Conservation (phyloP, 1,284 basidiomycete genomes). For the Hypsizygus ulmarius region DNA sequence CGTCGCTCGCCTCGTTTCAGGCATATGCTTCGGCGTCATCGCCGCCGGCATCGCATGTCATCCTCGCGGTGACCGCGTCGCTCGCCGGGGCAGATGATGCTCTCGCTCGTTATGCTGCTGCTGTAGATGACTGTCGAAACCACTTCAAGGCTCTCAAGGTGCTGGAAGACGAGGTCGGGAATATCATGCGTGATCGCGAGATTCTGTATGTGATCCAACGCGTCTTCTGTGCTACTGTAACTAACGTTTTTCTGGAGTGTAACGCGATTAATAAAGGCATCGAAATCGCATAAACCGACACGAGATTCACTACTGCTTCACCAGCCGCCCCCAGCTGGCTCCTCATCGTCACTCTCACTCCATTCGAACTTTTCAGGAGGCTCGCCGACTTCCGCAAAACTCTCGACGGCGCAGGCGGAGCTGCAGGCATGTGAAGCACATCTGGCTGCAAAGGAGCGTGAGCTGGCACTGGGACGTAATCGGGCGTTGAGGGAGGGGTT, state of each 20-base stretch:
- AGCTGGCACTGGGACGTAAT: conserved; percentile 51
- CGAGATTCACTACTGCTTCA: conserved; percentile 30
- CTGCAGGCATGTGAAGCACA: conserved; percentile 76
- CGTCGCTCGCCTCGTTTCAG: conserved; percentile 63
- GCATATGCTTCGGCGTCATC: conserved; percentile 70
- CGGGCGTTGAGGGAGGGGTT: conserved; percentile 59
- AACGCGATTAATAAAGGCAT: conserved; percentile 72
- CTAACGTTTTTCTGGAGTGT: conserved; percentile 43
- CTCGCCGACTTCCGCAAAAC: conserved; percentile 44
- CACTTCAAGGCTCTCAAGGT: conserved; percentile 56
- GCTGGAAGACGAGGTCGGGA: conserved; percentile 69
- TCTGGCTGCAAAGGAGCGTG: conserved; percentile 62
- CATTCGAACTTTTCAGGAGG: conserved; percentile 34
- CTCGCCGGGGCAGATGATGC: conserved; percentile 68
- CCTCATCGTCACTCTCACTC: conserved; percentile 29
- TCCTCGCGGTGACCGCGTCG: conserved; percentile 57
- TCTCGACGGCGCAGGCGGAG: conserved; percentile 65
- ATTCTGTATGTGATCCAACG: conserved; percentile 57
- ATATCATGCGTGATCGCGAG: conserved; percentile 69
- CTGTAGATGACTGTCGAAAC: conserved; percentile 64
- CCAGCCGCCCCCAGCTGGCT: conserved; percentile 22
- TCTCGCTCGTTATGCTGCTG: conserved; percentile 52
- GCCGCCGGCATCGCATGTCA: conserved; percentile 52
- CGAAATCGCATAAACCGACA: conserved; percentile 52
- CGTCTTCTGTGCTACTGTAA: conserved; percentile 1